Base-by-base conservation (phyloP, 345 rosid genomes). In the Lumnitzera littorea region DNA sequence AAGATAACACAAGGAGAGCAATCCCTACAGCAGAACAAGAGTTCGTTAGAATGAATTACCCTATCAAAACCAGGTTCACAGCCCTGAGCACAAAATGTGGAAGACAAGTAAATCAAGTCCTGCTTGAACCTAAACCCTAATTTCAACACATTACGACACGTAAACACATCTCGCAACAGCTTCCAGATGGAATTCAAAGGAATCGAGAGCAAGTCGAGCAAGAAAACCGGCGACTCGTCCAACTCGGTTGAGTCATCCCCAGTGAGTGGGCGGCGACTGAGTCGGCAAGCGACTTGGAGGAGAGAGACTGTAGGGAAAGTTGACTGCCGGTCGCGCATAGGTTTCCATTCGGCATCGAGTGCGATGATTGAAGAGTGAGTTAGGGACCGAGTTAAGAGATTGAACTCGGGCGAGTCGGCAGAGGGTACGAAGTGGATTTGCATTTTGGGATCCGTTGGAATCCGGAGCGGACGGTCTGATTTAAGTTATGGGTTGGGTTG, bases 291-390 rank as follows among this genome's bases (percentile, higher is more conserved):
- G 70, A 88, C 73, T 70, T 91, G 96, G 55, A 88, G 88, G 53
- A 88, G 96, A 11, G 91, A 62, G 23, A 91, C 95, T 8, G 69
- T 72, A 11, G 98, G 96, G 56, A 84, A 86, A 48, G 72, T 55
- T 50, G 86, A 67, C 2, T 61, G 68, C 16, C 27, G 82, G 13
- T 12, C 8, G 41, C 77, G 78, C 4, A 58, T 55, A 17, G 96
- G 96, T 64, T 84, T 88, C 98, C 98, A 91, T 53, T 91, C 97
- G 15, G 94, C 98, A 65, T 91, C 98, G 63, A 88, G 84, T 0
- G 74, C 95, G 58, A 91, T 68, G 78, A 87, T 15, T 8, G 89
- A 74, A 50, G 88, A 82, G 56, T 75, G 83, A 78, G 83, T 62
- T 59, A 89, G 66, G 52, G 78, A 36, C 67, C 69, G 71, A 57